phyloP scores from a whole-genome alignment of 306 rosid species.

The Lagenaria siceraria region DNA sequence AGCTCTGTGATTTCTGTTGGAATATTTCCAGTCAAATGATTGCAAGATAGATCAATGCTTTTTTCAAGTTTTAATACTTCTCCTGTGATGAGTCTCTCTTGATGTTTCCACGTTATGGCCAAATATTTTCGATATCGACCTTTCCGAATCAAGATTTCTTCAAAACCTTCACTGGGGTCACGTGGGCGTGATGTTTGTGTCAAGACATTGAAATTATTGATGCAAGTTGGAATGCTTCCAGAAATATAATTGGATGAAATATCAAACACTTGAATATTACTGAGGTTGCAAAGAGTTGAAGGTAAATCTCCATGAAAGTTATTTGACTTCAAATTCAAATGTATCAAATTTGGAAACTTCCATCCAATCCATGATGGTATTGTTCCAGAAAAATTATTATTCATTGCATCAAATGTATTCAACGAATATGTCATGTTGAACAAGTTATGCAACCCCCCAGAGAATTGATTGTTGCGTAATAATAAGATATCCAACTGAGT shows the following conservation, averaged over 20 bases:
- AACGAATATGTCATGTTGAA: not conserved
- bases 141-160: too few species aligned
- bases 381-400: not conserved
- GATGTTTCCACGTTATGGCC: too few species aligned
- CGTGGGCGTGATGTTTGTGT: too few species aligned
- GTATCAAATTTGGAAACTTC: not conserved
- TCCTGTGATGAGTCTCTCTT: not conserved
- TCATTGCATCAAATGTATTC: not conserved
- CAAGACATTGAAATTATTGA: not conserved
- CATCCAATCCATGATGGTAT: not conserved
- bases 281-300: not conserved
- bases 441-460: not conserved
- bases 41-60: not conserved
- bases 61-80: not conserved
- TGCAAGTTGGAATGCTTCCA: not conserved
- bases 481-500: fast-evolving
- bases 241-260: not conserved
- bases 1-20: not conserved
- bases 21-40: not conserved
- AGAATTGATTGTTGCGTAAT: not conserved
- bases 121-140: too few species aligned
- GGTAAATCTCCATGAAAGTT: not conserved
- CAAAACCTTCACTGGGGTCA: too few species aligned
- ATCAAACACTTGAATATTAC: not conserved
- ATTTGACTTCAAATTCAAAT: not conserved